Percentiles rank a stretch among this genome's conserved stretches.
Evolutionary conservation across 352 stramenopile genomes (phyloP).

Genomic region (Globisporangium alternatum): DNA sequence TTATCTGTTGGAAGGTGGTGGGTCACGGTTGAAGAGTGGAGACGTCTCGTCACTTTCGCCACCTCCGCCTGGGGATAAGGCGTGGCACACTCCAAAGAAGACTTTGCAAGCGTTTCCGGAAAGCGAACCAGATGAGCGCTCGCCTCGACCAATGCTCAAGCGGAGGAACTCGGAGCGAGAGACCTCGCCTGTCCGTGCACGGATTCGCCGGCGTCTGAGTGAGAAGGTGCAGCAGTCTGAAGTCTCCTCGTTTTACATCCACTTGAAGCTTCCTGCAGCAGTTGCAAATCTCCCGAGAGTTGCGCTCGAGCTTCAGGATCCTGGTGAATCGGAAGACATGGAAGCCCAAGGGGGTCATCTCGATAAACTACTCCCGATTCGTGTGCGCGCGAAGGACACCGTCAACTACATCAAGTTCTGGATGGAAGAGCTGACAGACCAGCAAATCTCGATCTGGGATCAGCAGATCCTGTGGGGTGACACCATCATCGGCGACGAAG

Average conservation of each 20-base stretch:
- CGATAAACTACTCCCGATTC: conserved; percentile 46
- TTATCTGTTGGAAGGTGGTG: conserved; percentile 56
- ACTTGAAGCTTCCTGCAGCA: conserved; percentile 54
- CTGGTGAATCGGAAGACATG: conserved; percentile 21
- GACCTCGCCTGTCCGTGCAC: conserved; percentile 52
- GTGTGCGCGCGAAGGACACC: conserved; percentile 58
- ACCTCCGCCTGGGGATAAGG: conserved; percentile 55
- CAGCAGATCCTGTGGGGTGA: conserved; percentile 79
- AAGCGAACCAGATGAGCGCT: conserved; percentile 26
- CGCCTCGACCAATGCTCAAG: conserved; percentile 28
- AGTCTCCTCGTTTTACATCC: conserved; percentile 57
- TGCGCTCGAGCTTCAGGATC: conserved; percentile 67
- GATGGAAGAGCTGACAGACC: conserved; percentile 78
- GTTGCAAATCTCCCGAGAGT: conserved; percentile 66
- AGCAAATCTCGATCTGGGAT: conserved; percentile 79
- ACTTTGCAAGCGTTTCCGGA: conserved; percentile 16
- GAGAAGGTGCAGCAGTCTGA: conserved; percentile 52
- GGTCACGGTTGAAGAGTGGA: conserved; percentile 4
- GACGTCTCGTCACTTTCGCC: conserved; percentile 60
- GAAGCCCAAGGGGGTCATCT: conserved; percentile 14
- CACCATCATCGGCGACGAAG: conserved; percentile 73
- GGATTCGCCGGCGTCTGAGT: conserved; percentile 48
- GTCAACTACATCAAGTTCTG: conserved; percentile 84
- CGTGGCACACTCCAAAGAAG: conserved; percentile 26
- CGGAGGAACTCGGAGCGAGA: conserved; percentile 33